Evolutionary conservation across 2,329 filamentous ascomycete genomes (phyloP), one percentile per base, ranked within the genome.

Genomic region (Tricladium varicosporioides): DNA sequence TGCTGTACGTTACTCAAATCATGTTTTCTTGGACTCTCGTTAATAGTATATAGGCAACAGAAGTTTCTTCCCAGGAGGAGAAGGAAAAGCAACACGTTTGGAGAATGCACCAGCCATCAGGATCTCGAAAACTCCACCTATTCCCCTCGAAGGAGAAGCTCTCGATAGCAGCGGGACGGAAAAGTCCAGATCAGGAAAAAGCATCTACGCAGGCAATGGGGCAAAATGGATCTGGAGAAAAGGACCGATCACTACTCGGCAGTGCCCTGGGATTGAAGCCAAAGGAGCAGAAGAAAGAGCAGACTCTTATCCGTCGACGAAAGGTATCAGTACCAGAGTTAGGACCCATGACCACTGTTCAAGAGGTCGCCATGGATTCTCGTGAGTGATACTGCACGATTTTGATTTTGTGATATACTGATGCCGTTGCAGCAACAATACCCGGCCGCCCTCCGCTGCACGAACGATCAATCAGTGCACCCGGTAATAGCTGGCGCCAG

Each of bases 291-390:
- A 81, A 82, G 66, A 85, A 82, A 68, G 81, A 85, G 63, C 79
- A 81, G 66, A 81, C 77, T 62, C 72, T 83, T 56, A 76, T 73
- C 50, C 76, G 84, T 60, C 78, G 85, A 64, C 80, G 84, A 61
- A 88, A 88, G 67, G 75, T 82, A 63, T 87, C 81, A 70, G 80
- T 86, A 13, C 81, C 83, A 9, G 86, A 88, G 60, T 71, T 87
- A 49, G 85, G 83, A 1, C 83, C 83, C 33, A 86, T 87, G 84
- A 86, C 84, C 5, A 87, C 85, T 1, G 85, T 88, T 13, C 84
- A 87, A 61, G 85, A 88, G 67, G 72, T 80, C 49, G 71, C 83
- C 51, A 87, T 88, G 84, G 86, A 89, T 72, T 88, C 86, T 65
- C 86, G 86, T 89, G 76, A 75, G 85, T 69, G 10, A 49, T 56